A percentile compares a stretch with the other conserved stretches of the same genome.
phyloP scores from a whole-genome alignment of 1,139 yeast genomes.

The Diutina pseudorugosa region DNA sequence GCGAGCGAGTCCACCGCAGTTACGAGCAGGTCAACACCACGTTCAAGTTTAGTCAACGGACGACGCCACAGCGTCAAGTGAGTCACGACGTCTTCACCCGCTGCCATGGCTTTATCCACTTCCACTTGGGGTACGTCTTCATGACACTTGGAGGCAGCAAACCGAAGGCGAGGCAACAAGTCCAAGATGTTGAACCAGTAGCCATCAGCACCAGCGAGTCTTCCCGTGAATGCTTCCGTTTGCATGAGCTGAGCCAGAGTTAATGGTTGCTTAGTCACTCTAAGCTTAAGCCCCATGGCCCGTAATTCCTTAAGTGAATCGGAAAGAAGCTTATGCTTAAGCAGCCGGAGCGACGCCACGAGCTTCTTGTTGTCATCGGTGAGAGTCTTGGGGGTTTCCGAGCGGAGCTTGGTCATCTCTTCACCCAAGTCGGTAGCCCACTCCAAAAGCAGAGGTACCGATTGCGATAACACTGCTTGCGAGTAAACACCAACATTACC shows the following conservation, averaged over 20 bases:
- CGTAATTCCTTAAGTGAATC: conserved; percentile 64
- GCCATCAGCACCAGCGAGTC: conserved; percentile 38
- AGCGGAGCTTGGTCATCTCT: conserved; percentile 51
- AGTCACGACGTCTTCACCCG: conserved; percentile 61
- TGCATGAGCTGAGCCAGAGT: conserved; percentile 52
- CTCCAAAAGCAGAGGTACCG: conserved; percentile 33
- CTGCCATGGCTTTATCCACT: conserved; percentile 66
- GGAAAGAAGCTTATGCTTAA: conserved; percentile 68
- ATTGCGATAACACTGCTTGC: conserved; percentile 10
- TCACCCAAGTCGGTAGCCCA: conserved; percentile 42
- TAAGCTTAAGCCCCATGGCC: conserved; percentile 62
- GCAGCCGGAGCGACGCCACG: conserved; percentile 63
- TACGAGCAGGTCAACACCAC: background rate
- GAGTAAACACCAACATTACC: conserved; percentile 43
- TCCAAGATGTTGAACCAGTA: conserved; percentile 66
- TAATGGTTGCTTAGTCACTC: conserved; percentile 55
- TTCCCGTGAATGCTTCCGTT: conserved; percentile 30
- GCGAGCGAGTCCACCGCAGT: background rate
- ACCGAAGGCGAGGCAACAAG: conserved; percentile 65
- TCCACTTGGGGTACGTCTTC: conserved; percentile 72
- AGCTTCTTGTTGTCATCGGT: conserved; percentile 67
- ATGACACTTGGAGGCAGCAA: conserved; percentile 45
- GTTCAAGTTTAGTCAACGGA: conserved; percentile 17
- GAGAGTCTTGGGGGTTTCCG: conserved; percentile 64
- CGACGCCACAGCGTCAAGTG: conserved; percentile 37